Percentiles rank a stretch among this genome's conserved stretches.
Evolutionary conservation across 768 basidiomycete species (phyloP).

Genomic region (Boletus rubescentipes): DNA sequence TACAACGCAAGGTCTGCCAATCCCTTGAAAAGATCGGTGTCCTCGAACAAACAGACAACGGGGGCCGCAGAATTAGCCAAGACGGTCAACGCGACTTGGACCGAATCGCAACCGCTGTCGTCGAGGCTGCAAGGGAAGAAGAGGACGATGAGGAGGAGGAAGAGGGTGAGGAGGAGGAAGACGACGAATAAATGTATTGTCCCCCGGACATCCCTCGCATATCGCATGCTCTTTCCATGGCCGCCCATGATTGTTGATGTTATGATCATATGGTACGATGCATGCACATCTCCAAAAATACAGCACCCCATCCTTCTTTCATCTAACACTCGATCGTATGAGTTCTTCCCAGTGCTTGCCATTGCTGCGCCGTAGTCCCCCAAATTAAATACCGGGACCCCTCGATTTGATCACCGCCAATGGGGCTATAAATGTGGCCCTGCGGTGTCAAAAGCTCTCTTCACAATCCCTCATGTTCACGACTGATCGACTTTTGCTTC

Average conservation of each 20-base stretch:
- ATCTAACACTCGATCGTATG: neutral
- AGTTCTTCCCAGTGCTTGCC: neutral
- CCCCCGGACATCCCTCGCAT: conserved; percentile 12
- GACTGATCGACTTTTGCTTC: conserved; percentile 25
- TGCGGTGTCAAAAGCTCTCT: neutral
- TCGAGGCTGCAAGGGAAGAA: conserved; percentile 72
- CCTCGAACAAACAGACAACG: conserved; percentile 89
- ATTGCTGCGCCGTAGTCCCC: no score
- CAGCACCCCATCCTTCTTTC: conserved; percentile 17
- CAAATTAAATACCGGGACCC: no score
- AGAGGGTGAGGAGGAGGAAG: conserved; percentile 64
- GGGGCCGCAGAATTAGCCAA: conserved; percentile 94
- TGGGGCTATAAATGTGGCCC: neutral
- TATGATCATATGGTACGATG: conserved; percentile 43
- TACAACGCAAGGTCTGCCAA: conserved; percentile 96
- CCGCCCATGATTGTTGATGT: conserved; percentile 16
- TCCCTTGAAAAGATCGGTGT: conserved; percentile 98
- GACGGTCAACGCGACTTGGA: conserved; percentile 96
- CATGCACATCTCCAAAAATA: conserved; percentile 34
- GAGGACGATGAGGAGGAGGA: conserved; percentile 70
- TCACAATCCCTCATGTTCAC: conserved; percentile 17
- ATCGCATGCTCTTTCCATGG: conserved; percentile 27
- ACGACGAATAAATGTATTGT: conserved; percentile 33
- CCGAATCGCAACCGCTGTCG: conserved; percentile 88
- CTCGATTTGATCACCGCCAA: no score